Evolutionary conservation across 192 early-diverging fungal genomes (phyloP), one percentile per base, ranked within the genome.

Genomic region (Gamsiella multidivaricata): DNA sequence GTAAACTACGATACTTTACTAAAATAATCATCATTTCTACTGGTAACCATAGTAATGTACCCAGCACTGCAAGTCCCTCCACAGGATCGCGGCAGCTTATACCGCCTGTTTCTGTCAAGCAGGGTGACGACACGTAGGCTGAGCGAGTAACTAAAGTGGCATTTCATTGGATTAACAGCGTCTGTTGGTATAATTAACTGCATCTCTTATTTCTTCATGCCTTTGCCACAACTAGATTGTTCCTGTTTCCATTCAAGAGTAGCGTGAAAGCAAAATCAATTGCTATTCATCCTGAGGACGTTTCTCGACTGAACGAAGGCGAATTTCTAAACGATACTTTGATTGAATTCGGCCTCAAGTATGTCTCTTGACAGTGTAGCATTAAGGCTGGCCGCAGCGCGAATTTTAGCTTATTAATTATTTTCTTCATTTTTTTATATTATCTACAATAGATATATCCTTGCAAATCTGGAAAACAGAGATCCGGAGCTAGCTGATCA

Each of bases 241-340:
- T 74, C 28, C 18, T 64, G 39, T 78, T 57, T 26, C 74, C 74
- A 11, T 69, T 78, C 47, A 78, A 69, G 32, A 64, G 32, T 25
- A 78, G 31, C 43, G 31, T 37, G 15, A 78, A 49, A 22, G 41
- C 74, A 26, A 78, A 69, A 22, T 64, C 85, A n/a, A 90, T 94
- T 5, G 84, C 88, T 0, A 78, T 95, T 1, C 83, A 70, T 0
- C 70, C 70, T 6, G 69, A 87, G 0, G 94, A 96, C 67, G 67
- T 89, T 26, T 65, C 59, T 31, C 84, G 93, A 14, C 80, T 94
- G 54, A 63, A 87, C 37, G 80, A 82, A 28, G 89, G 82, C 43
- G 89, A 94, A 71, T 94, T 91, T 67, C 84, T 96, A 45, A 96
- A 96, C 79, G 94, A 96, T 82, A 90, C 90, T 9, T 80, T 94